These are phyloP conservation scores for Yamadazyma insecticola DNA, from an alignment of 805 yeast species.

Conservation along the genomic window DNA sequence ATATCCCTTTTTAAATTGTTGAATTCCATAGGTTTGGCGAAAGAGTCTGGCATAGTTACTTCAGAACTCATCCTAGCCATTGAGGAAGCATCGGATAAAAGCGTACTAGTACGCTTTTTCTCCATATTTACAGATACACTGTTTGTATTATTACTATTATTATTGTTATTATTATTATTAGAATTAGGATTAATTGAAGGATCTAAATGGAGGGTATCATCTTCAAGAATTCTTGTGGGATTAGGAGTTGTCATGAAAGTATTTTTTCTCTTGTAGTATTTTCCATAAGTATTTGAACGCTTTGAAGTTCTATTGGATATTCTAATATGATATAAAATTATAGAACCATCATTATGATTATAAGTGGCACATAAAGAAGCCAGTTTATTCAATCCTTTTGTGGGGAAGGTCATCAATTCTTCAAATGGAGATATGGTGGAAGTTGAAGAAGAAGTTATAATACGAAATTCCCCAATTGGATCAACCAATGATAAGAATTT, in stretches of 20 bases:
- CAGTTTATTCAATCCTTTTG: conserved; percentile 23
- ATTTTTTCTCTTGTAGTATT: conserved; percentile 15
- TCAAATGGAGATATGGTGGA: conserved; percentile 59
- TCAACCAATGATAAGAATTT: conserved; percentile 65
- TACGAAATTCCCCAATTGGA: conserved; percentile 70
- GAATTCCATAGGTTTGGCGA: conserved; percentile 24
- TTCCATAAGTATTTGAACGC: conserved; percentile 9
- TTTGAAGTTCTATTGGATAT: conserved; percentile 20
- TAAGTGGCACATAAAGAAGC: conserved; percentile 52
- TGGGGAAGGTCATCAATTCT: conserved; percentile 53
- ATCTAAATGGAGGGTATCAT: conserved; percentile 19
- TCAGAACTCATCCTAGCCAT: conserved; percentile 44
- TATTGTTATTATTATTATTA: too few relatives aligned
- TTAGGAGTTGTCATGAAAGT: conserved; percentile 37
- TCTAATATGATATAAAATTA: conserved; percentile 56
- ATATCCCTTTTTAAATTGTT: conserved; percentile 55
- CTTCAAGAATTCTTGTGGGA: conserved; percentile 39
- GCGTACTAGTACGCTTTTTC: conserved; percentile 40
- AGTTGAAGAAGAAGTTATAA: conserved; percentile 65
- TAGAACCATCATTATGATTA: conserved; percentile 39
- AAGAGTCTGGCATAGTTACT: conserved; percentile 20
- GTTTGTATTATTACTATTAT: not conserved
- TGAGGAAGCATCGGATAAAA: conserved; percentile 38
- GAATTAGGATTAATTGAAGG: conserved; percentile 11
- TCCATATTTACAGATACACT: conserved; percentile 34